Conservation (phyloP, 352 stramenopile genomes). For the Thalassiosira delicatula region DNA sequence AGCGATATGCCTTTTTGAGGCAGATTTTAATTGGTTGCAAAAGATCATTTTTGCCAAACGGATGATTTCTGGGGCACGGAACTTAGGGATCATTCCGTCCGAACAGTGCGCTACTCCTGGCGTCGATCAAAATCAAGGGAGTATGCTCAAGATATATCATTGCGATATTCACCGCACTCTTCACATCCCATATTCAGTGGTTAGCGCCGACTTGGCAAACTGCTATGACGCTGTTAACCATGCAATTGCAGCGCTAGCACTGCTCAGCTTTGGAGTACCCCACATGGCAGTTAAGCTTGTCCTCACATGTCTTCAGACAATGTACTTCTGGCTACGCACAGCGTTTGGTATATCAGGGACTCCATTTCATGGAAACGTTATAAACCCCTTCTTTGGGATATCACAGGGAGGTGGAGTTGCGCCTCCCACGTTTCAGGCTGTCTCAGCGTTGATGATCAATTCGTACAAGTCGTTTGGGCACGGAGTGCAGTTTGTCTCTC, state of each 20-base stretch:
- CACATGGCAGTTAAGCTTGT: background rate
- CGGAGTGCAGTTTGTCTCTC: background rate
- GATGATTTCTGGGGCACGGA: background rate
- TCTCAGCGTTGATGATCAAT: constrained; percentile 17
- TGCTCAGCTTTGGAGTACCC: background rate
- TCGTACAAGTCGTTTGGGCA: constrained; percentile 27
- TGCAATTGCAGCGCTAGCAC: background rate
- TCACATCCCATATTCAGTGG: background rate
- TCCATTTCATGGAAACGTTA: background rate
- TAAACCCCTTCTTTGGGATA: background rate
- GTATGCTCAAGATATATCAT: background rate
- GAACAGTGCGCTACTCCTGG: constrained; percentile 20
- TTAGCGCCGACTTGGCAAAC: background rate
- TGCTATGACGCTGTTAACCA: constrained; percentile 10
- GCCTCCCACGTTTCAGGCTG: no score
- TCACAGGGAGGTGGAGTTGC: constrained; percentile 22
- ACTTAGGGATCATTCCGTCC: background rate
- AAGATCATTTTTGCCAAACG: constrained; percentile 9
- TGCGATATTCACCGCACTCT: background rate
- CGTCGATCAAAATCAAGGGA: background rate
- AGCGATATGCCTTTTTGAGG: constrained; percentile 28
- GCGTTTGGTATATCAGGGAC: constrained; percentile 12
- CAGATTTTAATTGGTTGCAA: constrained; percentile 24
- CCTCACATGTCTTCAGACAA: constrained; percentile 6
- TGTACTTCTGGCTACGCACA: constrained; percentile 18